These are phyloP conservation scores for Byssoonygena ceratinophila DNA, from an alignment of 2,329 filamentous ascomycete species.

Conservation along the genomic window DNA sequence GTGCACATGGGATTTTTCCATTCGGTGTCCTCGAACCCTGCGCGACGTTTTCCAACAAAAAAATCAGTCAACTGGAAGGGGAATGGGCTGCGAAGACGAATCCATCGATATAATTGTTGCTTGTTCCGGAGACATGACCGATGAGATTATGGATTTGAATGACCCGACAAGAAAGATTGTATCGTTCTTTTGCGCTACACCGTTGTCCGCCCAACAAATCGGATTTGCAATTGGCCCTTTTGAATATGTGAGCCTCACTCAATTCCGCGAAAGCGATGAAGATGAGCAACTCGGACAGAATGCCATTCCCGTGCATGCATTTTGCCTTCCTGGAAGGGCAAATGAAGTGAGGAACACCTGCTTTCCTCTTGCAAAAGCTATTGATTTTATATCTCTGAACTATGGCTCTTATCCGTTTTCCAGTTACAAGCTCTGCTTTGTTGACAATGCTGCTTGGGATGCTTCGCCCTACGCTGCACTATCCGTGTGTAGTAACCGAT, in stretches of 20 bases:
- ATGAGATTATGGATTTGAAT: conserved; percentile 65
- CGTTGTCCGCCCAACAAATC: conserved; percentile 75
- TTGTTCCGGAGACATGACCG: conserved; percentile 78
- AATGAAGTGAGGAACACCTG: conserved; percentile 82
- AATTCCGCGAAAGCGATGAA: conserved; percentile 80
- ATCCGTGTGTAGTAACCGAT: conserved; percentile 72
- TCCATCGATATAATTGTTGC: conserved; percentile 79
- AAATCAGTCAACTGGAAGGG: conserved; percentile 22
- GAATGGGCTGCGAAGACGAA: conserved; percentile 55
- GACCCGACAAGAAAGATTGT: conserved; percentile 79
- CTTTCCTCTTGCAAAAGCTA: conserved; percentile 67
- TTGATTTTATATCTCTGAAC: conserved; percentile 82
- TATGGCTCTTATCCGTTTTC: conserved; percentile 87
- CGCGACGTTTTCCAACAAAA: conserved; percentile 55
- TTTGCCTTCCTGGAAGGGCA: conserved; percentile 72
- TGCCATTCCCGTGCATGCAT: conserved; percentile 79
- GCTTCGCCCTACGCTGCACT: conserved; percentile 69
- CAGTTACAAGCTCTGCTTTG: conserved; percentile 85
- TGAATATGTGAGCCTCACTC: conserved; percentile 79
- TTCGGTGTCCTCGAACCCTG: conserved; percentile 75
- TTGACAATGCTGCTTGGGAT: conserved; percentile 75
- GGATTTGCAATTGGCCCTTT: conserved; percentile 93
- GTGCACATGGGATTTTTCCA: conserved; percentile 77
- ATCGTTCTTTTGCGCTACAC: conserved; percentile 65
- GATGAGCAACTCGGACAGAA: conserved; percentile 83